Percentiles rank a stretch among this genome's conserved stretches.
These are phyloP conservation scores for Pseudevernia furfuracea DNA, from an alignment of 495 filamentous ascomycete species.

Conservation along the genomic window DNA sequence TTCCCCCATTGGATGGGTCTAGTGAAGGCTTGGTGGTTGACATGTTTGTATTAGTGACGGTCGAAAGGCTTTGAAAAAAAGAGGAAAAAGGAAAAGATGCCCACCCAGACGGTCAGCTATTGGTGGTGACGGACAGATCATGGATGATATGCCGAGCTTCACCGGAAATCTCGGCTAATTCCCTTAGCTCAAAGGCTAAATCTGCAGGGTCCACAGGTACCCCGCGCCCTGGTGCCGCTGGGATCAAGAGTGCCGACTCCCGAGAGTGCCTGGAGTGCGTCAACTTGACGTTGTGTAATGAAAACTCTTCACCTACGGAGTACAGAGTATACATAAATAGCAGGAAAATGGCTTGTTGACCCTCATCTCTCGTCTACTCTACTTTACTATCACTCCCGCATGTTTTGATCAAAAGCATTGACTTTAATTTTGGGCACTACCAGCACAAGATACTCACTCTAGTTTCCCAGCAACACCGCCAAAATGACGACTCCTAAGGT, in stretches of 20 bases:
- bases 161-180: conserved; percentile 11
- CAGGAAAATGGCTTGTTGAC: conserved; percentile 11
- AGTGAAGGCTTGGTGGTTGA: neutral
- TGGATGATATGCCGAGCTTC: too few species aligned
- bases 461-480: neutral
- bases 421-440: neutral
- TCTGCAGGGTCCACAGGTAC: neutral
- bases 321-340: too few species aligned
- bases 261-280: too few species aligned
- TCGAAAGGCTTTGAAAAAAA: neutral
- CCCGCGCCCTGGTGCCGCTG: neutral
- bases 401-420: neutral
- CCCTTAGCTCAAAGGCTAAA: neutral
- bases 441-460: too few species aligned
- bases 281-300: neutral
- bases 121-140: too few species aligned
- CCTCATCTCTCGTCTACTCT: neutral
- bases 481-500: conserved; percentile 19
- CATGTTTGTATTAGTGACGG: neutral
- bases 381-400: neutral
- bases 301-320: neutral
- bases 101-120: neutral
- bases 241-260: neutral
- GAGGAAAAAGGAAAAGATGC: neutral
- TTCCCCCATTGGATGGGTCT: neutral